Evolutionary conservation across 331 rosid genomes (phyloP).

Genomic region (Telfairia occidentalis): DNA sequence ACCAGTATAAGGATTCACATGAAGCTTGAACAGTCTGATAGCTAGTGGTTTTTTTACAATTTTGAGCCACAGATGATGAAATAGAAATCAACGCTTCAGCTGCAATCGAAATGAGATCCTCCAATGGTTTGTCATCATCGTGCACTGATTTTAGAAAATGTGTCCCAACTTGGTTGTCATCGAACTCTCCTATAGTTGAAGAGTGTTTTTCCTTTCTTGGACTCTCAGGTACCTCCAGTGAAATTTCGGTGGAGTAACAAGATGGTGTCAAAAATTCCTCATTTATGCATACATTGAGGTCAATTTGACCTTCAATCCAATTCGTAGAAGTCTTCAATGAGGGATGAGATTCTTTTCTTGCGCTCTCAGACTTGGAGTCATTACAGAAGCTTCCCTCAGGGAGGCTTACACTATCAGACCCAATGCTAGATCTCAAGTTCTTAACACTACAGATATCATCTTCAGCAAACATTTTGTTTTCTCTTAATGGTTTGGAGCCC

Average conservation of each 20-base stretch:
- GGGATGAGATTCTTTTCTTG: background rate
- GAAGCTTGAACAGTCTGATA: constrained; percentile 13
- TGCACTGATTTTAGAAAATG: constrained; percentile 20
- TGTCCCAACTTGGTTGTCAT: constrained; percentile 30
- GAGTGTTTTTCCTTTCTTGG: constrained; percentile 67
- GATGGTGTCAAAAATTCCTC: constrained; percentile 27
- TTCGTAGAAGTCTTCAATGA: constrained; percentile 17
- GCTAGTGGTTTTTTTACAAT: constrained; percentile 13
- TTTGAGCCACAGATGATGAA: constrained; percentile 29
- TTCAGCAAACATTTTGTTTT: background rate
- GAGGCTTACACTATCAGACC: constrained; percentile 16
- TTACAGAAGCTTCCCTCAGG: constrained; percentile 17
- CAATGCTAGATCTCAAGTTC: constrained; percentile 14
- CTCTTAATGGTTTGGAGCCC: background rate
- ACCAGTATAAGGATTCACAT: constrained; percentile 52
- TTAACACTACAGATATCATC: constrained; percentile 1
- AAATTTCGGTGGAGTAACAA: constrained; percentile 22
- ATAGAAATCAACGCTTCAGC: constrained; percentile 59
- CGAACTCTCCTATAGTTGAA: constrained; percentile 56
- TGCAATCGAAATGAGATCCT: constrained; percentile 36
- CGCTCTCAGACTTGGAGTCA: constrained; percentile 1
- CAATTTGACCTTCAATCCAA: constrained; percentile 29
- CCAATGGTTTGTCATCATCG: constrained; percentile 23
- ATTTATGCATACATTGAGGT: constrained; percentile 41
- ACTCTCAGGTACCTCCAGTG: constrained; percentile 51